A percentile compares a stretch with the other conserved stretches of the same genome.
phyloP scores from a whole-genome alignment of 2,329 filamentous ascomycete genomes.

The Colletotrichum lini region DNA sequence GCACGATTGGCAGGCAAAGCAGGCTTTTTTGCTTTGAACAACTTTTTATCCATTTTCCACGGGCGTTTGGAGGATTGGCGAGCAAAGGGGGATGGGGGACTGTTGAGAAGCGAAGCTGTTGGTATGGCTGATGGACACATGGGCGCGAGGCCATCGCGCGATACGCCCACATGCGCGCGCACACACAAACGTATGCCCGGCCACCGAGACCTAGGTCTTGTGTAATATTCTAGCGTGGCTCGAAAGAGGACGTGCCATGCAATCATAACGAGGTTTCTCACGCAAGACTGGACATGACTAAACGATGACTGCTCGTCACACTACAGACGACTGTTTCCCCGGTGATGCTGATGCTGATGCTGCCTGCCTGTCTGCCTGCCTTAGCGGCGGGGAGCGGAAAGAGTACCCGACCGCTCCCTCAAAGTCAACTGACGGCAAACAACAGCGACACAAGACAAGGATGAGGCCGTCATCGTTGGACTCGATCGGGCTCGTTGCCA shows the following conservation, averaged over 20 bases:
- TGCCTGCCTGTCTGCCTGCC: neutral
- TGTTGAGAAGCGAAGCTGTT: neutral
- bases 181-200: neutral
- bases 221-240: slow-evolving; percentile 15
- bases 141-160: neutral
- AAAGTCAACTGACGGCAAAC: slow-evolving; percentile 9
- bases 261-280: slow-evolving; percentile 6
- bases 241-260: neutral
- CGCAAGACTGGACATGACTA: neutral
- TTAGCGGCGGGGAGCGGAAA: slow-evolving; percentile 5
- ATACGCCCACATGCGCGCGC: too few relatives aligned
- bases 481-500: neutral
- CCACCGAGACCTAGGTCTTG: neutral
- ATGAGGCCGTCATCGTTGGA: neutral
- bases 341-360: slow-evolving; percentile 11
- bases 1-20: neutral
- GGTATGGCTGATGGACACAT: neutral
- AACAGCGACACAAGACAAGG: neutral
- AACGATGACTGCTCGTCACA: neutral
- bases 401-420: slow-evolving; percentile 1
- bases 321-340: neutral
- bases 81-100: neutral
- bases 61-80: slow-evolving; percentile 11
- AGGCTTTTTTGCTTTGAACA: neutral
- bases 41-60: neutral